These are phyloP conservation scores for Pyrenula massariospora DNA, from an alignment of 495 filamentous ascomycete genomes.

Conservation along the genomic window DNA sequence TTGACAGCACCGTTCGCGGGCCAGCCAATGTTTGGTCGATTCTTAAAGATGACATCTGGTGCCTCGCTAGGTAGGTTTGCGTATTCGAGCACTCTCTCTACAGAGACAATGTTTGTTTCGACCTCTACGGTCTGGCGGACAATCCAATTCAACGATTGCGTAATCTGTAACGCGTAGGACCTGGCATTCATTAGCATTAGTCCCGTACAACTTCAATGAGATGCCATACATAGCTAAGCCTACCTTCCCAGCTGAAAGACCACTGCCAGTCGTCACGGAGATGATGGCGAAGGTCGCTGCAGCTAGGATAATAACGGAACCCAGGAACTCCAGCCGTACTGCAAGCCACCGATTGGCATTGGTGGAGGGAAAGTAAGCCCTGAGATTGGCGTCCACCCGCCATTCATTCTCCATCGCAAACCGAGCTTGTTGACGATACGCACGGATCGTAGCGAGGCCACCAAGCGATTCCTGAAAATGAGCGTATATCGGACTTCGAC, in stretches of 20 bases:
- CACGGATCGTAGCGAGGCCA: constrained; percentile 93
- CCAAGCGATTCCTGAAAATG: constrained; percentile 97
- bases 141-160: constrained; percentile 98
- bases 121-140: constrained; percentile 98
- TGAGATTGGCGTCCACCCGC: constrained; percentile 90
- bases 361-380: constrained; percentile 94
- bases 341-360: constrained; percentile 96
- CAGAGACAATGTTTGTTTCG: constrained; percentile 98
- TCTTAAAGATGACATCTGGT: constrained; percentile 81
- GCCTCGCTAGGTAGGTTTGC: constrained; percentile 88
- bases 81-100: constrained; percentile 96
- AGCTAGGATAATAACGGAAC: constrained; percentile 83
- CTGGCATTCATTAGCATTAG: neutral
- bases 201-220: neutral
- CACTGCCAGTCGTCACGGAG: constrained; percentile 60
- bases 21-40: constrained; percentile 82
- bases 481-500: constrained; percentile 88
- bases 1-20: constrained; percentile 81
- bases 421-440: constrained; percentile 76
- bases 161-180: constrained; percentile 93
- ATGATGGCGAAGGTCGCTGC: constrained; percentile 74
- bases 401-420: constrained; percentile 95
- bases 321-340: constrained; percentile 90
- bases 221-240: constrained; percentile 64
- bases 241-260: constrained; percentile 65